Evolutionary conservation across 768 basidiomycete genomes (phyloP).

Genomic region (Phylloporus scabripes): DNA sequence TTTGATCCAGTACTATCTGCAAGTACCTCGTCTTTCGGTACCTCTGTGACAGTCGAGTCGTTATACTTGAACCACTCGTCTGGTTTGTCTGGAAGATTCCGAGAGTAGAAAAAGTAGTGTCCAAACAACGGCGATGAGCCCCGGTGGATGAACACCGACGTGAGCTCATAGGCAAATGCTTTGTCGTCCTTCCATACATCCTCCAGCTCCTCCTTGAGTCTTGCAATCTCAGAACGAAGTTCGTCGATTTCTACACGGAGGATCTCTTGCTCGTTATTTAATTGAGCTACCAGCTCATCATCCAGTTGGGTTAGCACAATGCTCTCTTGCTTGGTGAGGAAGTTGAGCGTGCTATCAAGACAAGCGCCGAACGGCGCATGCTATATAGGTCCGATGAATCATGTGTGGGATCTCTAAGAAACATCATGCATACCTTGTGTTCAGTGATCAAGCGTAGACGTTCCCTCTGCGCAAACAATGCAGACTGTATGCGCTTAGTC

Average conservation of each 20-base stretch:
- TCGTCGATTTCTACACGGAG: slow-evolving; percentile 54
- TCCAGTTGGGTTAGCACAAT: slow-evolving; percentile 50
- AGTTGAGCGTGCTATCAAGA: slow-evolving; percentile 51
- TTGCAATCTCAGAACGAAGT: slow-evolving; percentile 43
- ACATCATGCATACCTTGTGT: slow-evolving; percentile 52
- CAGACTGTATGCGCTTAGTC: slow-evolving; percentile 63
- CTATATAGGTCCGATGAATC: slow-evolving; percentile 31
- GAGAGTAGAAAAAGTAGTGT: slow-evolving; percentile 95
- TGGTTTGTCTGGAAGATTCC: slow-evolving; percentile 72
- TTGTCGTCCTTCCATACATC: slow-evolving; percentile 65
- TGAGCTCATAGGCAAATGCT: slow-evolving; percentile 77
- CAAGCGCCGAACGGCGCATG: slow-evolving; percentile 54
- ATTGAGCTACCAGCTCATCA: slow-evolving; percentile 44
- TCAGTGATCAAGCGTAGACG: slow-evolving; percentile 63
- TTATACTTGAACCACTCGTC: slow-evolving; percentile 97
- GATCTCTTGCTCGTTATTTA: slow-evolving; percentile 49
- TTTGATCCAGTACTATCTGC: slow-evolving; percentile 86
- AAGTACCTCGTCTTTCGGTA: slow-evolving; percentile 76
- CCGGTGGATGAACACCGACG: slow-evolving; percentile 92
- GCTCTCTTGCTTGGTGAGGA: slow-evolving; percentile 48
- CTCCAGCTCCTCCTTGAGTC: slow-evolving; percentile 67
- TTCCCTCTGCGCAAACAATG: slow-evolving; percentile 60
- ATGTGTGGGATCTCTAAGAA: neutral
- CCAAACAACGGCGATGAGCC: slow-evolving; percentile 84
- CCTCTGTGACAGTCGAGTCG: slow-evolving; percentile 78